Evolutionary conservation across 768 basidiomycete species (phyloP).

Genomic region (Russula ochroleuca): DNA sequence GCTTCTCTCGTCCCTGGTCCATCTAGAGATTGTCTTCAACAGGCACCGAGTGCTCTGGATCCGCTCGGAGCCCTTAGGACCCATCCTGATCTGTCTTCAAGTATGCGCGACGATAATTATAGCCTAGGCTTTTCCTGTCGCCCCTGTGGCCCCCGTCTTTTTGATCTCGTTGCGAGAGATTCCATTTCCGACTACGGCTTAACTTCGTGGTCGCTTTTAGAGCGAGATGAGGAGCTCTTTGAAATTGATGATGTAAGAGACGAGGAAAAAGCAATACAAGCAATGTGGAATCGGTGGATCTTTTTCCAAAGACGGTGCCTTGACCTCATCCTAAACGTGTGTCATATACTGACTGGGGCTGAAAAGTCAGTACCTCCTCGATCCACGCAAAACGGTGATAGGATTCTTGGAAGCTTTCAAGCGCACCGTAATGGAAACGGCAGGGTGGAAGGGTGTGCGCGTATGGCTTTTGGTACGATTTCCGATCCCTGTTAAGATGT

Average conservation of each 20-base stretch:
- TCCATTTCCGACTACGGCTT: slow-evolving; percentile 61
- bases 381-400: slow-evolving; percentile 1
- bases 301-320: slow-evolving; percentile 43
- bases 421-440: slow-evolving; percentile 4
- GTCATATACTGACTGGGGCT: neutral
- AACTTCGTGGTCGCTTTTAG: slow-evolving; percentile 63
- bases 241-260: slow-evolving; percentile 66
- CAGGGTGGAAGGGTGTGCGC: slow-evolving; percentile 22
- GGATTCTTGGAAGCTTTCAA: slow-evolving; percentile 7
- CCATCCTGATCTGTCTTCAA: slow-evolving; percentile 49
- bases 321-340: neutral
- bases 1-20: slow-evolving; percentile 5
- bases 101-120: slow-evolving; percentile 30
- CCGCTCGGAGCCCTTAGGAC: slow-evolving; percentile 41
- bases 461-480: slow-evolving; percentile 22
- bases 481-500: neutral
- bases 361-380: slow-evolving; percentile 13
- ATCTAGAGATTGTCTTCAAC: neutral
- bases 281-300: slow-evolving; percentile 76
- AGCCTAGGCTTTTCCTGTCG: slow-evolving; percentile 58
- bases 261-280: slow-evolving; percentile 75
- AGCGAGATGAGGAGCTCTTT: slow-evolving; percentile 72
- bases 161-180: slow-evolving; percentile 57
- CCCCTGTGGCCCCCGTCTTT: slow-evolving; percentile 59
- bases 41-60: neutral